Evolutionary conservation across 257 asterid species (phyloP).

Genomic region (Capsicum pubescens): DNA sequence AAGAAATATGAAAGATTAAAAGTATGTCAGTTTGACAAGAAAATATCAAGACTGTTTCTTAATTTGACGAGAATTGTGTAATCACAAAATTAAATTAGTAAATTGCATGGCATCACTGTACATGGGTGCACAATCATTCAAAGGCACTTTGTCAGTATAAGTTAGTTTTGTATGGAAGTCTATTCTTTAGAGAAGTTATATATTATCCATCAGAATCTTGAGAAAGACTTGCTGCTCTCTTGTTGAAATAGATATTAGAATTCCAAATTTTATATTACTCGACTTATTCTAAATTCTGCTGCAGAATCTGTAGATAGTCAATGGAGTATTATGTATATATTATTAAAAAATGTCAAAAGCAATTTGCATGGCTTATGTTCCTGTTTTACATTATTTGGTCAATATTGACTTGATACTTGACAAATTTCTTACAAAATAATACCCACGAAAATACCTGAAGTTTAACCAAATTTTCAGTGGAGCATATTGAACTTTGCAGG

Average conservation of each 20-base stretch:
- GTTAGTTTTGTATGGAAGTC: not conserved
- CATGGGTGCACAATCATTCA: not conserved
- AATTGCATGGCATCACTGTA: constrained; percentile 5
- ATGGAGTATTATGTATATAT: not conserved
- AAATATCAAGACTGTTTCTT: not conserved
- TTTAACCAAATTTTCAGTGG: too few species aligned
- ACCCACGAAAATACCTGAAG: too few species aligned
- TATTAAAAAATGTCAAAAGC: not conserved
- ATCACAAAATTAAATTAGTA: not conserved
- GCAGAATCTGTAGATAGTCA: not conserved
- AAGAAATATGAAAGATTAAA: not conserved
- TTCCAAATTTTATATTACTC: not conserved
- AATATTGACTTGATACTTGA: too few species aligned
- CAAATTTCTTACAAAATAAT: too few species aligned
- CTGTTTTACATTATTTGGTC: too few species aligned
- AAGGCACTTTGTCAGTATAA: not conserved
- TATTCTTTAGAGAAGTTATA: not conserved
- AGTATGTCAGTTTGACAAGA: not conserved
- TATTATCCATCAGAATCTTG: too few species aligned
- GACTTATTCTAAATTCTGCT: not conserved
- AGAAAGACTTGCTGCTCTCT: not conserved
- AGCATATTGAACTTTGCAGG: too few species aligned
- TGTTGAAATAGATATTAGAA: not conserved
- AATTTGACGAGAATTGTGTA: not conserved
- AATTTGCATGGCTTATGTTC: not conserved